Base-by-base conservation (phyloP, 2,329 filamentous ascomycete species). In the Tolypocladium guangdongense region DNA sequence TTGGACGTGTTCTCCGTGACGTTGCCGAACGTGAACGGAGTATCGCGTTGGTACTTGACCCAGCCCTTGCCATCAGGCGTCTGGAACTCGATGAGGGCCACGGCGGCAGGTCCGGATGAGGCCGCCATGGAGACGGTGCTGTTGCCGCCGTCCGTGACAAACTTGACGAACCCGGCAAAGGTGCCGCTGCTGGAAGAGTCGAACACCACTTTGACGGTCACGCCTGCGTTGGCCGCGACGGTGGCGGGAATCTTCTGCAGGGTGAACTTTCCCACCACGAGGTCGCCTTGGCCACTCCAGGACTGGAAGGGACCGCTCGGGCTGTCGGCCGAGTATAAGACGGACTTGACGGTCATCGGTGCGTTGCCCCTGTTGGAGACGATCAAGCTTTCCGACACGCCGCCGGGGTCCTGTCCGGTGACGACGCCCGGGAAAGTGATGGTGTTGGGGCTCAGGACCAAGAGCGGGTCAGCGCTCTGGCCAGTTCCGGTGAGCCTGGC, bases 71-170 rank as follows among this genome's bases (percentile, higher is more conserved):
- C 78, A 59, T 82, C 77, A 0, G 68, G 60, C 0, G 69, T 76
- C 60, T 83, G 75, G 61, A 82, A 83, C 59, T 82, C 75, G 4
- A 83, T 63, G 1, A 78, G 60, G 0, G 77, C 78, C 0, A 66
- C 66, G 0, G 81, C 75, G 0, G 74, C 64, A 2, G 73, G 72
- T 0, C 78, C 78, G 8, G 78, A 72, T 1, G 73, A 71, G 16
- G 71, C 80, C 0, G 76, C 66, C 16, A 82, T 67, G 32, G 72
- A 71, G 12, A 82, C 65, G 0, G 73, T 68, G 16, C 70, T 68
- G 46, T 65, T 74, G 0, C 80, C 80, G 11, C 79, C 80, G 51
- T 69, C 66, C 0, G 78, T 76, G 16, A 63, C 59, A 4, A 81
- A 68, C 20, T 67, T 69, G 50, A 81, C 58, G 57, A 75, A 82